These are phyloP conservation scores for Diospyros lotus DNA, from an alignment of 148 eudicot genomes.

Conservation along the genomic window DNA sequence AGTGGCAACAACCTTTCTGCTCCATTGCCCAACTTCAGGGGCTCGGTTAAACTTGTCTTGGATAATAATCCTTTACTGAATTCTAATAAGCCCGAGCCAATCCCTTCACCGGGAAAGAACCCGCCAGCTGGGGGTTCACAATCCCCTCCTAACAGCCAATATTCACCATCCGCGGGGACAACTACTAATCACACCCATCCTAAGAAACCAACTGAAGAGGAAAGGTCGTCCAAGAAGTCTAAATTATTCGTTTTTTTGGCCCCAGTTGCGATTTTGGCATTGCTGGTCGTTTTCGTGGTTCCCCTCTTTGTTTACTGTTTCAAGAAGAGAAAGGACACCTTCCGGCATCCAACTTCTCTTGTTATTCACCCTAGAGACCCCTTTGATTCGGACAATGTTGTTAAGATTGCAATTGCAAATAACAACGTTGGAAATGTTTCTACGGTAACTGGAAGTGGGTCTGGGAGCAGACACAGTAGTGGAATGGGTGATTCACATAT, in stretches of 20 bases:
- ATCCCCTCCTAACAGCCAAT: slow-evolving; percentile 23
- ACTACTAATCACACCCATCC: slow-evolving; percentile 8
- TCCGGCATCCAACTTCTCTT: slow-evolving; percentile 50
- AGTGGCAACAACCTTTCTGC: slow-evolving; percentile 73
- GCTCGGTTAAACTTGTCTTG: slow-evolving; percentile 40
- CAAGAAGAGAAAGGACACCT: slow-evolving; percentile 37
- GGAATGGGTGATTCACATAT: slow-evolving; percentile 55
- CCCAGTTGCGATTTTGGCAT: slow-evolving; percentile 45
- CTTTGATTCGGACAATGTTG: slow-evolving; percentile 45
- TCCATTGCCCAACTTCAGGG: slow-evolving; percentile 64
- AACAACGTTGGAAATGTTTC: slow-evolving; percentile 39
- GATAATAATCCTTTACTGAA: slow-evolving; percentile 44
- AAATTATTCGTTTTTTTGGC: slow-evolving; percentile 49
- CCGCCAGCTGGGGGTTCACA: slow-evolving; percentile 28
- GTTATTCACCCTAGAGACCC: slow-evolving; percentile 79
- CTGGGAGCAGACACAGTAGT: slow-evolving; percentile 50
- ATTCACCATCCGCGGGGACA: slow-evolving; percentile 25
- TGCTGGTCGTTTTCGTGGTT: slow-evolving; percentile 44
- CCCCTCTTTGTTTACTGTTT: slow-evolving; percentile 51
- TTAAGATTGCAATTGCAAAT: slow-evolving; percentile 71
- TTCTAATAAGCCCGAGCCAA: slow-evolving; percentile 22
- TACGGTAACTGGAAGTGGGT: slow-evolving; percentile 43
- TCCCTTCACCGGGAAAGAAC: slow-evolving; percentile 19
- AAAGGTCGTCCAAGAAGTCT: slow-evolving; percentile 29
- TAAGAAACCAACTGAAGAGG: slow-evolving; percentile 8